Conservation (phyloP, 2,329 filamentous ascomycete genomes). For the Alternaria angustiovoidea region DNA sequence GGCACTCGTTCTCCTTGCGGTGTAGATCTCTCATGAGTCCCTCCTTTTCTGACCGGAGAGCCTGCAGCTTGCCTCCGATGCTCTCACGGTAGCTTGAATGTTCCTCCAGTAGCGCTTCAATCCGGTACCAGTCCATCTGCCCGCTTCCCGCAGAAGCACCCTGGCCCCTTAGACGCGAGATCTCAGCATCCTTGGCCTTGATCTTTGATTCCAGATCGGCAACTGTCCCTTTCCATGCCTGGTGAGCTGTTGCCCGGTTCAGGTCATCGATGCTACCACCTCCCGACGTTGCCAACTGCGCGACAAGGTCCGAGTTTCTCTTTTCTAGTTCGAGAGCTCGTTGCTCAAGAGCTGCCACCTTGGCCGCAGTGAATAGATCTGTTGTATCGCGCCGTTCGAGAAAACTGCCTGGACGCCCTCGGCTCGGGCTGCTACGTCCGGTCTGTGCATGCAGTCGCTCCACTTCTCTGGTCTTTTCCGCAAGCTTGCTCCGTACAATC, state of each 20-base stretch:
- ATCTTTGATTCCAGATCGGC: conserved; percentile 39
- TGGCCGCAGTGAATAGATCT: conserved; percentile 54
- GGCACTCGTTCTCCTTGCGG: conserved; percentile 51
- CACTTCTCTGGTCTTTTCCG: conserved; percentile 51
- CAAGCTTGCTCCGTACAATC: conserved; percentile 50
- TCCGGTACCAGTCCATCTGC: conserved; percentile 41
- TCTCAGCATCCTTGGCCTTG: conserved; percentile 41
- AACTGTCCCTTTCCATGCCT: conserved; percentile 48
- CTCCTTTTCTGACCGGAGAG: conserved; percentile 53
- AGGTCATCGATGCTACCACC: conserved; percentile 42
- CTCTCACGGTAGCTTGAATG: conserved; percentile 50
- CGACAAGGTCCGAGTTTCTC: conserved; percentile 48
- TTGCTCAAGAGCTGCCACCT: conserved; percentile 54
- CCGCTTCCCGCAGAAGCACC: conserved; percentile 15
- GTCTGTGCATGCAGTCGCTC: conserved; percentile 38
- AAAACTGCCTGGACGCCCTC: conserved; percentile 41
- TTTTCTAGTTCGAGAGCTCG: conserved; percentile 54
- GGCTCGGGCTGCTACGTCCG: conserved; percentile 33
- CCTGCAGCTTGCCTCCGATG: conserved; percentile 48
- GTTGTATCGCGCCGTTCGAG: conserved; percentile 47
- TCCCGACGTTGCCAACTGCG: conserved; percentile 41
- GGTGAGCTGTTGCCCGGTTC: conserved; percentile 46
- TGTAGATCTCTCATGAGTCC: conserved; percentile 49
- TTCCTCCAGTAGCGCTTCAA: conserved; percentile 53
- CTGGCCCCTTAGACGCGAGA: conserved; percentile 27